Evolutionary conservation across 139 green algal genomes (phyloP).

Genomic region (Picochlorum sp.): DNA sequence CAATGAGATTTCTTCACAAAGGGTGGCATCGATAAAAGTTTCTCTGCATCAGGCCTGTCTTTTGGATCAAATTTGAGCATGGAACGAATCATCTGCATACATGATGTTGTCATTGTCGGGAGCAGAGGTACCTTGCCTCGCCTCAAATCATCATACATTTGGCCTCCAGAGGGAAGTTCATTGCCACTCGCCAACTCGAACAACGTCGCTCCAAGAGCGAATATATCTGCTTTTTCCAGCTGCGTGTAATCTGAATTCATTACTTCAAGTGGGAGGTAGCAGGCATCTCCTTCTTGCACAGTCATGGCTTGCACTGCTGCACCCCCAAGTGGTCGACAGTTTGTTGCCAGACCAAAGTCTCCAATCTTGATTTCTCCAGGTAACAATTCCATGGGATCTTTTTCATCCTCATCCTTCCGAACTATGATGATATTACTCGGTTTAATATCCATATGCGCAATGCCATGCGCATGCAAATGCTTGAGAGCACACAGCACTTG

Average conservation of each 20-base stretch:
- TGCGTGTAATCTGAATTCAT: constrained; percentile 47
- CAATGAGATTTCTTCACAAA: neutral
- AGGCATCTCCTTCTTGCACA: constrained; percentile 63
- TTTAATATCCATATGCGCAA: constrained; percentile 94
- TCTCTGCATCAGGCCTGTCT: constrained; percentile 44
- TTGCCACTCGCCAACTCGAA: constrained; percentile 66
- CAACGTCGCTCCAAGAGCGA: constrained; percentile 70
- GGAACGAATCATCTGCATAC: constrained; percentile 47
- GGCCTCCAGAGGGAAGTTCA: constrained; percentile 44
- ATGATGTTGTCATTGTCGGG: constrained; percentile 25
- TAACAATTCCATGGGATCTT: neutral
- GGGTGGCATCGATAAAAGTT: constrained; percentile 20
- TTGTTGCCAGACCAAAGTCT: constrained; percentile 81
- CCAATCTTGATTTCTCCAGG: constrained; percentile 60
- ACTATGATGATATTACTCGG: constrained; percentile 84
- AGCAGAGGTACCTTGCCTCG: constrained; percentile 52
- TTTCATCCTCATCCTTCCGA: constrained; percentile 3
- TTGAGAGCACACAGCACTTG: constrained; percentile 62
- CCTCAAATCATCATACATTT: constrained; percentile 46
- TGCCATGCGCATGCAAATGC: constrained; percentile 65
- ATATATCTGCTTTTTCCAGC: constrained; percentile 85
- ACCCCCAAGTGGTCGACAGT: constrained; percentile 10
- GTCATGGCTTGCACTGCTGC: neutral
- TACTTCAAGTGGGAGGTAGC: constrained; percentile 81
- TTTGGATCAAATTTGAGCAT: constrained; percentile 49